Conservation (phyloP, 2,329 filamentous ascomycete species). For the Verticillium albo-atrum region DNA sequence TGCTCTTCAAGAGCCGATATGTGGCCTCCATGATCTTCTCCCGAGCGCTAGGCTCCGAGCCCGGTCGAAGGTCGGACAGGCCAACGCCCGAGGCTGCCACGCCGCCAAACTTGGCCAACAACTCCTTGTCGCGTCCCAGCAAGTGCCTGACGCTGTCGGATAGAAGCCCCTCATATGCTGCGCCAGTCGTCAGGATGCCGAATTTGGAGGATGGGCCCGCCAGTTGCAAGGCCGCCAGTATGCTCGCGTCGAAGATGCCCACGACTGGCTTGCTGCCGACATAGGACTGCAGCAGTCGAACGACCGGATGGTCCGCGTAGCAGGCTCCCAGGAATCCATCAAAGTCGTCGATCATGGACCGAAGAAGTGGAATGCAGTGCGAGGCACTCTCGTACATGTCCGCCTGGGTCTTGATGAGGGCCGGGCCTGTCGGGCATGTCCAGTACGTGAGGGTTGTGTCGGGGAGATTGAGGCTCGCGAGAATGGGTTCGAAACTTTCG, state of each 20-base stretch:
- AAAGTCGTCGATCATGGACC: constrained; percentile 3
- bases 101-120: constrained; percentile 6
- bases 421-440: constrained; percentile 9
- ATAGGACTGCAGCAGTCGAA: constrained; percentile 5
- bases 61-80: constrained; percentile 2
- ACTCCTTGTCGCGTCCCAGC: constrained; percentile 2
- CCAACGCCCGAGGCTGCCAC: constrained; percentile 8
- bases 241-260: constrained; percentile 11
- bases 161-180: constrained; percentile 7
- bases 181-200: constrained; percentile 9
- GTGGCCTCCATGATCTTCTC: constrained; percentile 5
- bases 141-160: constrained; percentile 1
- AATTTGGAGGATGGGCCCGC: constrained; percentile 1
- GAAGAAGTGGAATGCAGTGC: constrained; percentile 6
- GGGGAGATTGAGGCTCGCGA: constrained; percentile 4
- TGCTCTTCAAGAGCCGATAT: not conserved
- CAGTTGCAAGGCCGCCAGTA: constrained; percentile 7
- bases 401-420: constrained; percentile 8
- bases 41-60: not conserved
- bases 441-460: constrained; percentile 6
- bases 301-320: constrained; percentile 10
- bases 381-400: constrained; percentile 10
- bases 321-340: constrained; percentile 11
- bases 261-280: constrained; percentile 8
- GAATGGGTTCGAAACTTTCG: constrained; percentile 6